Percentiles rank a stretch among this genome's conserved stretches.
Evolutionary conservation across 2,329 filamentous ascomycete species (phyloP).

Genomic region (Fusarium pseudoanthophilum): DNA sequence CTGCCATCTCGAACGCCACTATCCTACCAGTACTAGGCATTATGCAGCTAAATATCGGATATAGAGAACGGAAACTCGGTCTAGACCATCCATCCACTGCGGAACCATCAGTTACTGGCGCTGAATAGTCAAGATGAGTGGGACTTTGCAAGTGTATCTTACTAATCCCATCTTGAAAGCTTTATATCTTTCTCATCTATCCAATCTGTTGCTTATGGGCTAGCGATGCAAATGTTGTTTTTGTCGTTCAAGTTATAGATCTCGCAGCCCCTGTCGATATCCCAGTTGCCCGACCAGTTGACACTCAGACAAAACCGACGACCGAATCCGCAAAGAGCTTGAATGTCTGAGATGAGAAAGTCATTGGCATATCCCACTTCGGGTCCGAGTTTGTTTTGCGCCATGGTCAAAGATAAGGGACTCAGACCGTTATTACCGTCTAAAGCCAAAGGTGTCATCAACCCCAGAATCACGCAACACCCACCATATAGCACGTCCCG

Average conservation of each 20-base stretch:
- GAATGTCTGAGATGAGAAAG: fast-evolving
- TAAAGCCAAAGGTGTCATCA: constrained; percentile 11
- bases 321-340: too few species aligned
- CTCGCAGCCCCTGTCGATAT: background rate
- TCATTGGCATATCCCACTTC: background rate
- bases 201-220: fast-evolving
- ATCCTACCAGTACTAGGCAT: fast-evolving
- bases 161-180: too few species aligned
- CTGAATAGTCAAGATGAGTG: background rate
- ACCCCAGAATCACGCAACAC: constrained; percentile 20
- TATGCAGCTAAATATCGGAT: background rate
- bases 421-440: background rate
- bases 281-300: fast-evolving
- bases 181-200: fast-evolving
- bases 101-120: background rate
- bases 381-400: background rate
- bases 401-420: background rate
- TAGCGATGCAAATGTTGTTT: fast-evolving
- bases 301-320: background rate
- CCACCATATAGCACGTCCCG: background rate
- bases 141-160: too few species aligned
- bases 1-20: background rate
- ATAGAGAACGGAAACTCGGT: background rate
- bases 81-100: background rate
- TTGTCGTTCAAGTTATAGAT: background rate